Percentiles rank a stretch among this genome's conserved stretches.
Evolutionary conservation across 257 asterid species (phyloP).

Genomic region (Solanum lignicaule): DNA sequence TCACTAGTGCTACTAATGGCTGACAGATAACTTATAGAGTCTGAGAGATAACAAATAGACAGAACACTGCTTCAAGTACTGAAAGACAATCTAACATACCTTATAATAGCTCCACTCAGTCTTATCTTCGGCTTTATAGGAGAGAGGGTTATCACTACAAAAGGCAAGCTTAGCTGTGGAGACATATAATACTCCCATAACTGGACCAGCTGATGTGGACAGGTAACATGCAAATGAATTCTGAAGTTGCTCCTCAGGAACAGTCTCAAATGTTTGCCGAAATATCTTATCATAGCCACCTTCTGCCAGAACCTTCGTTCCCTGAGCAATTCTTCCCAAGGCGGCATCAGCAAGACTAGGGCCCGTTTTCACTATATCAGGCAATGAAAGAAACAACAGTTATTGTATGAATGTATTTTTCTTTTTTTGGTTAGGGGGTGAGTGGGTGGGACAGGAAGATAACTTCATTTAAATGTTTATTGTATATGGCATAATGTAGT

Average conservation of each 20-base stretch:
- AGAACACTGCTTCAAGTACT: not conserved
- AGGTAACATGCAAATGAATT: constrained; percentile 84
- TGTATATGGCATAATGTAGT: not conserved
- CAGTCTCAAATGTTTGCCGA: constrained; percentile 84
- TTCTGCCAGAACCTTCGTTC: constrained; percentile 94
- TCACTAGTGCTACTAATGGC: not conserved
- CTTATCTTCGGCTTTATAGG: constrained; percentile 63
- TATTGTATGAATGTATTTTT: not conserved
- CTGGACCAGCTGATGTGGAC: constrained; percentile 99
- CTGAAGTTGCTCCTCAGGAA: constrained; percentile 78
- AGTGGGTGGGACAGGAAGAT: not conserved
- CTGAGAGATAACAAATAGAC: not conserved
- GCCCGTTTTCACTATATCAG: constrained; percentile 76
- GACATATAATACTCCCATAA: constrained; percentile 79
- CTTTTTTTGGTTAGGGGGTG: not conserved
- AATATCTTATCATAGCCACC: constrained; percentile 97
- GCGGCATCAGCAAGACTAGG: constrained; percentile 97
- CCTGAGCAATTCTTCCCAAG: constrained; percentile 92
- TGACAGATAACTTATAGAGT: not conserved
- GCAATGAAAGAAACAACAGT: not conserved
- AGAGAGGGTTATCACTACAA: constrained; percentile 85
- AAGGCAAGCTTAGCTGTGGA: constrained; percentile 88
- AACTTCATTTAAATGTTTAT: not conserved
- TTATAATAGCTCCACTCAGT: constrained; percentile 95
- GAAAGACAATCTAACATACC: constrained; percentile 33